A percentile compares a stretch with the other conserved stretches of the same genome.
phyloP scores from a whole-genome alignment of 2,329 filamentous ascomycete species.

The Ophiostoma novo-ulmi region DNA sequence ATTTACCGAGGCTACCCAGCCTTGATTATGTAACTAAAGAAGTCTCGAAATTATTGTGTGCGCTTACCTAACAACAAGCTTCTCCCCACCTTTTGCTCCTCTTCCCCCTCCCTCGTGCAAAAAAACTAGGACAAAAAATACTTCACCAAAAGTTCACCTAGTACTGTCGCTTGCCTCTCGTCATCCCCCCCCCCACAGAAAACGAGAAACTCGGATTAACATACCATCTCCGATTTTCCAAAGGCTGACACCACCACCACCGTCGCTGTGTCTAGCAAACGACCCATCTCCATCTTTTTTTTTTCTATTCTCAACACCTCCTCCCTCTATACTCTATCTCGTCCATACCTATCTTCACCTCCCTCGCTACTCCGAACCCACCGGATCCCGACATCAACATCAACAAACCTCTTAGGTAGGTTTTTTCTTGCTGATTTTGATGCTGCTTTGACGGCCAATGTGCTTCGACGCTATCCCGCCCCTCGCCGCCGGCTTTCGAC shows the following conservation, averaged over 20 bases:
- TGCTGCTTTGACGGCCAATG: background rate
- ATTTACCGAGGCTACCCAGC: conserved; percentile 3
- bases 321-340: conserved; percentile 6
- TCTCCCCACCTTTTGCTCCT: conserved; percentile 1
- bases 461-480: background rate
- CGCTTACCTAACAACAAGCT: conserved; percentile 11
- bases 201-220: conserved; percentile 21
- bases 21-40: conserved; percentile 9
- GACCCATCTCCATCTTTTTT: conserved; percentile 22
- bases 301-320: conserved; percentile 15
- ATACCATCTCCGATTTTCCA: conserved; percentile 21
- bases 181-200: conserved; percentile 1
- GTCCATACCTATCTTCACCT: conserved; percentile 17
- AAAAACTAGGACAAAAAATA: conserved; percentile 24
- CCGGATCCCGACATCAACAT: conserved; percentile 15
- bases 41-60: conserved; percentile 24
- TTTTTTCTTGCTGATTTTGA: background rate
- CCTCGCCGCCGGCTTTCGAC: background rate
- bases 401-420: conserved; percentile 16
- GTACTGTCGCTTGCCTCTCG: conserved; percentile 3
- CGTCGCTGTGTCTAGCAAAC: conserved; percentile 9
- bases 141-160: background rate
- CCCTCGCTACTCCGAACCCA: conserved; percentile 21
- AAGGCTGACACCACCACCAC: conserved; percentile 17
- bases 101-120: conserved; percentile 14